Evolutionary conservation across 1,284 basidiomycete species (phyloP).

Genomic region (Papiliotrema flavescens): DNA sequence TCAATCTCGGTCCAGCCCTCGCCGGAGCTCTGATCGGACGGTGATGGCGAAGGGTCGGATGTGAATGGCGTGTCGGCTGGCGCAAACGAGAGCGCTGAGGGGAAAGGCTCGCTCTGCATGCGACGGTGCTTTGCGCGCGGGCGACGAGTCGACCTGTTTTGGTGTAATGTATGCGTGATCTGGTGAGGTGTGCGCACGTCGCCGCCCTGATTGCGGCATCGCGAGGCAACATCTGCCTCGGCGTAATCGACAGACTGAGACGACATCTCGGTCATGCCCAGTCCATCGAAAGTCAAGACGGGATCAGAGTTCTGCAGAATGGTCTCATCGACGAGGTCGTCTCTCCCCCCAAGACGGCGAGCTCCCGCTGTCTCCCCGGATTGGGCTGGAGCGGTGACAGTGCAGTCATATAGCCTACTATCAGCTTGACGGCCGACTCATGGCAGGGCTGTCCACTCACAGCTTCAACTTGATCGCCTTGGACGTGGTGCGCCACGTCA

Average conservation of each 20-base stretch:
- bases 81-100: too few species aligned
- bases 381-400: conserved; percentile 29
- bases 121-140: background rate
- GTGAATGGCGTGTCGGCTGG: too few species aligned
- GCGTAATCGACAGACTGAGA: conserved; percentile 10
- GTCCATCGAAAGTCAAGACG: background rate
- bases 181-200: conserved; percentile 38
- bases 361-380: too few species aligned
- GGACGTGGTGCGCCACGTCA: conserved; percentile 50
- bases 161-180: conserved; percentile 30
- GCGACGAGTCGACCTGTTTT: conserved; percentile 4
- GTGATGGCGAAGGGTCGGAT: background rate
- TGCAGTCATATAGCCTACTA: conserved; percentile 51
- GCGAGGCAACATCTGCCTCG: conserved; percentile 18
- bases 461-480: conserved; percentile 47
- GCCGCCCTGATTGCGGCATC: conserved; percentile 17
- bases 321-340: background rate
- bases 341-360: too few species aligned
- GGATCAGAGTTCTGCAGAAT: background rate
- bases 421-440: background rate
- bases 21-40: conserved; percentile 16
- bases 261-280: background rate
- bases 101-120: background rate
- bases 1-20: conserved; percentile 49
- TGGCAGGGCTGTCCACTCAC: conserved; percentile 20